phyloP scores from a whole-genome alignment of 2,329 filamentous ascomycete species.

The Berkeleyomyces rouxiae region DNA sequence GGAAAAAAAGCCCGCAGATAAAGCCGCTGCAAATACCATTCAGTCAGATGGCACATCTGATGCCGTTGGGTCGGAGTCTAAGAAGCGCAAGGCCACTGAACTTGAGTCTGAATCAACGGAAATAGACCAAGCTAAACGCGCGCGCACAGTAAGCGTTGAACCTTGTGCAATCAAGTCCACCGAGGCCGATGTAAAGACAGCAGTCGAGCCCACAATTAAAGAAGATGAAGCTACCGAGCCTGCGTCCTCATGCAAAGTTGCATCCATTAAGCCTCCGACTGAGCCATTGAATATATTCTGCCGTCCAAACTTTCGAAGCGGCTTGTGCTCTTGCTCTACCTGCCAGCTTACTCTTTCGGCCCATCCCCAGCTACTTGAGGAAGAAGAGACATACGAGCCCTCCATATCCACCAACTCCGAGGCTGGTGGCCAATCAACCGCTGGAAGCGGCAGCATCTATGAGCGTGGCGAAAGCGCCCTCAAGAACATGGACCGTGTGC shows the following conservation, averaged over 20 bases:
- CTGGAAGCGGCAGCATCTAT: slow-evolving; percentile 66
- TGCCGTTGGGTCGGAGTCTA: slow-evolving; percentile 21
- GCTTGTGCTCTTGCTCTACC: slow-evolving; percentile 65
- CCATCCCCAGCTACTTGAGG: slow-evolving; percentile 73
- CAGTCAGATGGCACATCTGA: neutral
- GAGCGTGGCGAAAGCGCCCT: slow-evolving; percentile 87
- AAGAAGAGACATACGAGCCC: slow-evolving; percentile 88
- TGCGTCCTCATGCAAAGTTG: slow-evolving; percentile 38
- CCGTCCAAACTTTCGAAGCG: slow-evolving; percentile 58
- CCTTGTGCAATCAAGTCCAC: neutral
- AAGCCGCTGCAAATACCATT: slow-evolving; percentile 10
- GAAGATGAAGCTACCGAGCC: slow-evolving; percentile 14
- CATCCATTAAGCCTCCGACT: slow-evolving; percentile 34
- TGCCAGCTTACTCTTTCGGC: slow-evolving; percentile 59
- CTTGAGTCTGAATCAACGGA: slow-evolving; percentile 25
- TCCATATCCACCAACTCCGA: slow-evolving; percentile 55
- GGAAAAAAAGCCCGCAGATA: slow-evolving; percentile 7
- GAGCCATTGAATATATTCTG: slow-evolving; percentile 69
- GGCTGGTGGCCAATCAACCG: slow-evolving; percentile 38
- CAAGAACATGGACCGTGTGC: slow-evolving; percentile 78
- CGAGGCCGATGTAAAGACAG: neutral
- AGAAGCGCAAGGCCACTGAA: slow-evolving; percentile 52
- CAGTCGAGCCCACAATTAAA: slow-evolving; percentile 8
- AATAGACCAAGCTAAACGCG: slow-evolving; percentile 29
- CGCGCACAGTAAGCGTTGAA: neutral